Evolutionary conservation across 495 filamentous ascomycete genomes (phyloP).

Genomic region (Ramalina intermedia): DNA sequence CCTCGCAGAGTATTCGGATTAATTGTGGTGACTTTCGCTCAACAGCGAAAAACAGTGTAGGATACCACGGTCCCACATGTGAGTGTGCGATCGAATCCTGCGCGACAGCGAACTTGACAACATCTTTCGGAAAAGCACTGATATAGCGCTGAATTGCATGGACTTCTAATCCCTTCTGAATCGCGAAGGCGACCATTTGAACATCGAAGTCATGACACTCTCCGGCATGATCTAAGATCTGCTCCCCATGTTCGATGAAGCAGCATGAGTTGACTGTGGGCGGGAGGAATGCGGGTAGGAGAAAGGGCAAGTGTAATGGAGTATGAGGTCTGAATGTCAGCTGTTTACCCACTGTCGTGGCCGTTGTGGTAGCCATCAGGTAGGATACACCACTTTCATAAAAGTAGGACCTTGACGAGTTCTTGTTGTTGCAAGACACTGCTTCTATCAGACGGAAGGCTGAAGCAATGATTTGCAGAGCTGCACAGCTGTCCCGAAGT

Average conservation of each 20-base stretch:
- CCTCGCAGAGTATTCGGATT: constrained; percentile 6
- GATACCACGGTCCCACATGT: neutral
- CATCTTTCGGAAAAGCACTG: neutral
- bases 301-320: too few species aligned
- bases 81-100: too few species aligned
- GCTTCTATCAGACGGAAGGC: too few species aligned
- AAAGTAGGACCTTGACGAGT: too few species aligned
- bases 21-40: constrained; percentile 10
- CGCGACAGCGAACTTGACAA: neutral
- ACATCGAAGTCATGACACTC: neutral
- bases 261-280: neutral
- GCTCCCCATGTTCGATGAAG: neutral
- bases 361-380: too few species aligned
- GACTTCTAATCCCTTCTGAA: constrained; percentile 1
- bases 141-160: constrained; percentile 10
- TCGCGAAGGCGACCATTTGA: constrained; percentile 4
- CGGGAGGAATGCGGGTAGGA: too few species aligned
- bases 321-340: too few species aligned
- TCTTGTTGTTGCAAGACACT: too few species aligned
- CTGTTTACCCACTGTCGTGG: too few species aligned
- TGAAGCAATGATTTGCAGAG: too few species aligned
- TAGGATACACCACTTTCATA: too few species aligned
- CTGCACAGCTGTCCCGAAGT: too few species aligned
- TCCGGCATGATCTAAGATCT: constrained; percentile 2
- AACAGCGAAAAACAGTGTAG: constrained; percentile 10